phyloP scores from a whole-genome alignment of 192 early-diverging fungal genomes.

The Chytriomyces sp. region DNA sequence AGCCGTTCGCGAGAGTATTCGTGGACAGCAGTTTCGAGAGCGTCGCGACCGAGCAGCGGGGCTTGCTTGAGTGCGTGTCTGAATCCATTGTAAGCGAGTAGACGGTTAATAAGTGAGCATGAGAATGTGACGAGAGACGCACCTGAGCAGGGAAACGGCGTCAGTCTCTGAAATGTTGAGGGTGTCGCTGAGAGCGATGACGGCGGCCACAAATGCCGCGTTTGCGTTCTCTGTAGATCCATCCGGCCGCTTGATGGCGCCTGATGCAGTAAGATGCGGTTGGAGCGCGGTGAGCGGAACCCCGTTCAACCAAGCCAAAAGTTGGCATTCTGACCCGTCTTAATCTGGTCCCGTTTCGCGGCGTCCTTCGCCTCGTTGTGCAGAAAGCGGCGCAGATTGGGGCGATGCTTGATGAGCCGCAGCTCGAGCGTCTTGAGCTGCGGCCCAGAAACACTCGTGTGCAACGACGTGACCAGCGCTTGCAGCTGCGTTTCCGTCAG shows the following conservation, averaged over 20 bases:
- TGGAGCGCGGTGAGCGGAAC: not conserved
- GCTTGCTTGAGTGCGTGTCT: not conserved
- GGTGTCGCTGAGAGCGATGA: conserved; percentile 75
- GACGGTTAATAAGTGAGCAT: conserved; percentile 3
- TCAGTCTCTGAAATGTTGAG: conserved; percentile 77
- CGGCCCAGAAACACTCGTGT: not conserved
- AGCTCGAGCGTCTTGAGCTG: conserved; percentile 9
- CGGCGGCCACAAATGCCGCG: conserved; percentile 66
- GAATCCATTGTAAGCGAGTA: not conserved
- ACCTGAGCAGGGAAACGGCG: conserved; percentile 65
- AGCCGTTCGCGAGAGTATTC: conserved; percentile 7
- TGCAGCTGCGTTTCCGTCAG: conserved; percentile 4
- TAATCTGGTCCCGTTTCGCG: conserved; percentile 11
- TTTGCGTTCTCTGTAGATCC: conserved; percentile 45
- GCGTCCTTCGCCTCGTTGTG: conserved; percentile 10
- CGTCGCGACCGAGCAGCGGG: conserved; percentile 17
- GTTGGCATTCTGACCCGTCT: conserved; percentile 4
- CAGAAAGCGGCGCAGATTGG: not conserved
- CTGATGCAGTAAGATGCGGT: not conserved
- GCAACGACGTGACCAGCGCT: conserved; percentile 2
- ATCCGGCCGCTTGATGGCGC: too few relatives aligned
- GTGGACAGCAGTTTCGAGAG: conserved; percentile 1
- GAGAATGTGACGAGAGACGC: conserved; percentile 3
- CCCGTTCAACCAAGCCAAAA: not conserved
- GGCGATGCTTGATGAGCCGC: not conserved